Conservation (phyloP, 2,329 filamentous ascomycete genomes). For the Aspergillus oerlinghausenensis region DNA sequence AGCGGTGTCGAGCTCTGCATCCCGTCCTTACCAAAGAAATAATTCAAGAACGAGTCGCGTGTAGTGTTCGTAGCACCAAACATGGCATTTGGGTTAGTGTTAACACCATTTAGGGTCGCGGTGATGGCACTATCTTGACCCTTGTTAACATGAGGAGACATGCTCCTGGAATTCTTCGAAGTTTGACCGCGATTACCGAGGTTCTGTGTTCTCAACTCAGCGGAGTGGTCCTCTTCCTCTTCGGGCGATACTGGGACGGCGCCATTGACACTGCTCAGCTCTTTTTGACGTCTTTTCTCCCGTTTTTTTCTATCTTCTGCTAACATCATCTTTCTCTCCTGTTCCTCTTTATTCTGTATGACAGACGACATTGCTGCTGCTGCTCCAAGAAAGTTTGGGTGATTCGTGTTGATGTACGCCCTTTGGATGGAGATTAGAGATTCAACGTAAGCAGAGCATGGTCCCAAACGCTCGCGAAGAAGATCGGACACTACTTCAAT, state of each 20-base stretch:
- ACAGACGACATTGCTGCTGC: slow-evolving; percentile 97
- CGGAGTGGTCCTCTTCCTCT: slow-evolving; percentile 61
- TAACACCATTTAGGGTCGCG: slow-evolving; percentile 62
- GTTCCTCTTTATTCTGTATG: slow-evolving; percentile 89
- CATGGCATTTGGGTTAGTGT: slow-evolving; percentile 58
- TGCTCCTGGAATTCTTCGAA: slow-evolving; percentile 63
- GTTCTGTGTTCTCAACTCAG: slow-evolving; percentile 47
- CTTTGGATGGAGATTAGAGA: slow-evolving; percentile 95
- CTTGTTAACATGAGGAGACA: slow-evolving; percentile 71
- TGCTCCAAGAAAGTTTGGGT: slow-evolving; percentile 95
- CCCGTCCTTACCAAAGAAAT: slow-evolving; percentile 95
- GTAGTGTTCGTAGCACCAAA: slow-evolving; percentile 60
- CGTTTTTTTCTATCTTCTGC: slow-evolving; percentile 83
- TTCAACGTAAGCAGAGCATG: slow-evolving; percentile 85
- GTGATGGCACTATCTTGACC: slow-evolving; percentile 61
- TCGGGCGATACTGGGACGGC: slow-evolving; percentile 55
- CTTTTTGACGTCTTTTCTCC: slow-evolving; percentile 77
- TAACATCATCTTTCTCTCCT: slow-evolving; percentile 74
- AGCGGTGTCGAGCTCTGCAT: slow-evolving; percentile 44
- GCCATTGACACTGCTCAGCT: slow-evolving; percentile 72
- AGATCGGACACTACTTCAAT: slow-evolving; percentile 98
- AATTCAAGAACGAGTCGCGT: slow-evolving; percentile 91
- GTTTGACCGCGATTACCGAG: slow-evolving; percentile 59
- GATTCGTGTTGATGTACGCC: slow-evolving; percentile 99
- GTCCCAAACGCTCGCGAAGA: slow-evolving; percentile 83